Conservation (phyloP, 169 alveolate genomes). For the Eimeria maxima region DNA sequence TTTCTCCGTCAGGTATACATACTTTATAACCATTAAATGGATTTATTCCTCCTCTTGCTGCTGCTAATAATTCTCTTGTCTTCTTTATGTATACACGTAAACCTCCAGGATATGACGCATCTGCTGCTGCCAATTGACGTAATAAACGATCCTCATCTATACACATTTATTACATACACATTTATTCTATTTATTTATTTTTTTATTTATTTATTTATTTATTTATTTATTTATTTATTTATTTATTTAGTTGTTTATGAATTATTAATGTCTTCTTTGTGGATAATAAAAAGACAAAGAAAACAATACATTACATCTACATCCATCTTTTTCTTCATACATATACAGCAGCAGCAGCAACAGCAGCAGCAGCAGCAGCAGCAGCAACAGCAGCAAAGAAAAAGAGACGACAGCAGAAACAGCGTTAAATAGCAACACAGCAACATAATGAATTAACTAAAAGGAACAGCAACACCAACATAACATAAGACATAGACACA, state of each 20-base stretch:
- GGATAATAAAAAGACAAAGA: not conserved
- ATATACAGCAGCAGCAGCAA: not conserved
- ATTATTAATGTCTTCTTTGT: too few relatives aligned
- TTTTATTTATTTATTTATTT: too few relatives aligned
- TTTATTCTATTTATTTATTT: too few relatives aligned
- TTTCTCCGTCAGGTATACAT: slow-evolving; percentile 91
- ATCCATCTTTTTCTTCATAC: too few relatives aligned
- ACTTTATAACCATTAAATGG: slow-evolving; percentile 93
- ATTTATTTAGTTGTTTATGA: too few relatives aligned
- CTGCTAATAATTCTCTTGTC: slow-evolving; percentile 84
- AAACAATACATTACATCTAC: too few relatives aligned
- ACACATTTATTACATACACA: not conserved
- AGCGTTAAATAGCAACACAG: too few relatives aligned
- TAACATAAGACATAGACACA: too few relatives aligned
- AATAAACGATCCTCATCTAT: slow-evolving; percentile 51
- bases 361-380: not conserved
- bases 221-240: too few relatives aligned
- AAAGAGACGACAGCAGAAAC: not conserved
- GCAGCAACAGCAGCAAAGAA: not conserved
- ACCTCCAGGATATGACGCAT: slow-evolving; percentile 80
- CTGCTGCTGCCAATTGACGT: slow-evolving; percentile 71
- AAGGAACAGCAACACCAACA: too few relatives aligned
- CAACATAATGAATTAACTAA: too few relatives aligned
- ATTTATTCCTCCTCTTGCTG: slow-evolving; percentile 92
- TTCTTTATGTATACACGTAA: slow-evolving; percentile 31